phyloP scores from a whole-genome alignment of 2,329 filamentous ascomycete genomes.

The Aureobasidium leucospermi region DNA sequence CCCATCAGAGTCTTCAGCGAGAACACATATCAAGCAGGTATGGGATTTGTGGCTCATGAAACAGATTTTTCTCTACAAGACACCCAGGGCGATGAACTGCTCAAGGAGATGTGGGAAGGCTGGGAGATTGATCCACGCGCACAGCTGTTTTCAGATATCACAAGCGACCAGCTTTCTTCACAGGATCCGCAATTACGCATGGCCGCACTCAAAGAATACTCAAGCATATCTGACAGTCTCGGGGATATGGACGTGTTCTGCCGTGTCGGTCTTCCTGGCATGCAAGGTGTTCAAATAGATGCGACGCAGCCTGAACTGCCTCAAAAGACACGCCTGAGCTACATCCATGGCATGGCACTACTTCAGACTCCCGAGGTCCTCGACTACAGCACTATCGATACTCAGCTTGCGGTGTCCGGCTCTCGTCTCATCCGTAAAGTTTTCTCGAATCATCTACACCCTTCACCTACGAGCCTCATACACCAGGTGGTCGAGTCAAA shows the following conservation, averaged over 20 bases:
- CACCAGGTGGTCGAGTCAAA: conserved; percentile 7
- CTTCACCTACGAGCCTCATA: conserved; percentile 20
- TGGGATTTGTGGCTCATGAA: conserved; percentile 58
- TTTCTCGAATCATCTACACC: conserved; percentile 16
- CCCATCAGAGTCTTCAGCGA: conserved; percentile 72
- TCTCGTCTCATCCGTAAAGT: conserved; percentile 20
- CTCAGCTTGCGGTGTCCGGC: conserved; percentile 26
- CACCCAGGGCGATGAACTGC: conserved; percentile 49
- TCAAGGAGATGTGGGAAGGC: conserved; percentile 58
- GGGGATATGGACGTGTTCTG: conserved; percentile 61
- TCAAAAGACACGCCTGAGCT: conserved; percentile 47
- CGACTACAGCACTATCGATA: conserved; percentile 38
- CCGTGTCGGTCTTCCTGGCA: conserved; percentile 38
- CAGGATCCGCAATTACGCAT: not conserved
- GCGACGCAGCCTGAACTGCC: conserved; percentile 53
- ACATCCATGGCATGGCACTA: conserved; percentile 46
- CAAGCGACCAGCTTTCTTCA: not conserved
- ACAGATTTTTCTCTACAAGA: conserved; percentile 29
- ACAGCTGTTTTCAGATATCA: conserved; percentile 16
- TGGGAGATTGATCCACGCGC: conserved; percentile 48
- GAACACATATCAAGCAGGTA: conserved; percentile 66
- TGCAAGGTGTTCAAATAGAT: conserved; percentile 36
- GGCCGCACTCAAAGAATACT: conserved; percentile 43
- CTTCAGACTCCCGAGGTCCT: conserved; percentile 44
- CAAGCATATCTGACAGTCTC: conserved; percentile 50